A percentile compares a stretch with the other conserved stretches of the same genome.
Conservation (phyloP, 352 stramenopile genomes). For the Globisporangium sylvaticum region DNA sequence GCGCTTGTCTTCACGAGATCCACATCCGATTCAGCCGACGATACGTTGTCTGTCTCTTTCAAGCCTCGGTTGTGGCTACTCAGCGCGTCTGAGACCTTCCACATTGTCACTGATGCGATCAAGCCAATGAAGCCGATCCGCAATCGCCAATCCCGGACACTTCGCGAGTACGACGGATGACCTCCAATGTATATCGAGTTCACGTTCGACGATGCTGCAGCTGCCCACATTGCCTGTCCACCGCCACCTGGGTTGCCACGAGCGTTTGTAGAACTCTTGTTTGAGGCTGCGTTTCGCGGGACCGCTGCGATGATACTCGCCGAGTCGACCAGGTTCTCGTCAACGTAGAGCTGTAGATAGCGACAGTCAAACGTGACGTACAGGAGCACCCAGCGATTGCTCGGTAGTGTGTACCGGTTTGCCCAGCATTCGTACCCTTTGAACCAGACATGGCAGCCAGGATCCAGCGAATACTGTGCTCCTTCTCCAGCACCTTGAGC, state of each 20-base stretch:
- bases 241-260: slow-evolving; percentile 13
- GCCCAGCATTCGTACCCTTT: slow-evolving; percentile 40
- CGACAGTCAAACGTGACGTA: slow-evolving; percentile 41
- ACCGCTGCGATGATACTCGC: slow-evolving; percentile 23
- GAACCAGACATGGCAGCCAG: slow-evolving; percentile 48
- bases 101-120: slow-evolving; percentile 24
- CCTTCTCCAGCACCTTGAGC: not conserved
- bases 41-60: not conserved
- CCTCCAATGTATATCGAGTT: slow-evolving; percentile 56
- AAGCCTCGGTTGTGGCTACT: no score
- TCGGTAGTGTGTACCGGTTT: slow-evolving; percentile 45
- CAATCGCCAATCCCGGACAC: slow-evolving; percentile 44
- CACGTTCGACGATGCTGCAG: slow-evolving; percentile 14
- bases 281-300: not conserved
- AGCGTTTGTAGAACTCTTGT: not conserved
- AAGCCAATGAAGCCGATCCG: slow-evolving; percentile 53
- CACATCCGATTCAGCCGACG: not conserved
- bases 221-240: slow-evolving; percentile 17
- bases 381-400: slow-evolving; percentile 47
- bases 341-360: slow-evolving; percentile 46
- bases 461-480: slow-evolving; percentile 15
- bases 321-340: slow-evolving; percentile 44
- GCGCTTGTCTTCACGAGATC: not conserved
- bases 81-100: slow-evolving; percentile 9
- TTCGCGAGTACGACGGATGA: slow-evolving; percentile 41